These are phyloP conservation scores for Cornus controversa DNA, from an alignment of 148 eudicot genomes.

Conservation along the genomic window DNA sequence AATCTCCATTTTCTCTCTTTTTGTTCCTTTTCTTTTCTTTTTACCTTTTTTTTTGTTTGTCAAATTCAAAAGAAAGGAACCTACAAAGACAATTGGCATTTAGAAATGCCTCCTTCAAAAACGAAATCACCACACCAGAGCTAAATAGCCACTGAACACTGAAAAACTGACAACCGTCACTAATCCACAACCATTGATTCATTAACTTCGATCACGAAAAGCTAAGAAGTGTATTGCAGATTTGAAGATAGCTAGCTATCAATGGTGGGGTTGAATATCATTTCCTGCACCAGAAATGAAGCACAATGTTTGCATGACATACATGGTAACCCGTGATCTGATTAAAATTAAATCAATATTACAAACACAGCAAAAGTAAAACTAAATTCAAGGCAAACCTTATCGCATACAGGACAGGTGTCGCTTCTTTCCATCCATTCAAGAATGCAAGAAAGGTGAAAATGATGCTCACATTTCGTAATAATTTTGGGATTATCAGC, in stretches of 20 bases:
- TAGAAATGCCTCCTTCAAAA: not conserved
- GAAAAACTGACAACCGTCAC: not conserved
- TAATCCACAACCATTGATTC: not conserved
- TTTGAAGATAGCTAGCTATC: constrained; percentile 19
- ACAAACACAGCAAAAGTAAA: not conserved
- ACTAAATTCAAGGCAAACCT: constrained; percentile 41
- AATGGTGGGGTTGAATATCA: constrained; percentile 28
- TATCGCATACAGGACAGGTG: constrained; percentile 85
- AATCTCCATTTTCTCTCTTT: not conserved
- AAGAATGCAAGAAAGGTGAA: constrained; percentile 88
- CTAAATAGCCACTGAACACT: not conserved
- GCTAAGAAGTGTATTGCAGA: not conserved
- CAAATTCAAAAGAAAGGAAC: constrained; percentile 14
- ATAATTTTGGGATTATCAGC: constrained; percentile 83
- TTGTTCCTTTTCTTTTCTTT: not conserved
- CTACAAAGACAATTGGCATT: not conserved
- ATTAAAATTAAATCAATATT: not conserved
- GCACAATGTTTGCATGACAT: not conserved
- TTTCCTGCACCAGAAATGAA: constrained; percentile 34
- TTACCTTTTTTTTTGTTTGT: not conserved
- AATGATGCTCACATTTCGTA: constrained; percentile 88
- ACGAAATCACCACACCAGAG: not conserved
- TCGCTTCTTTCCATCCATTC: constrained; percentile 98
- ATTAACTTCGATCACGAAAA: not conserved
- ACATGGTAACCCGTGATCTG: not conserved